Base-by-base conservation (phyloP, 768 basidiomycete species). In the Phaffia tasmanica region DNA sequence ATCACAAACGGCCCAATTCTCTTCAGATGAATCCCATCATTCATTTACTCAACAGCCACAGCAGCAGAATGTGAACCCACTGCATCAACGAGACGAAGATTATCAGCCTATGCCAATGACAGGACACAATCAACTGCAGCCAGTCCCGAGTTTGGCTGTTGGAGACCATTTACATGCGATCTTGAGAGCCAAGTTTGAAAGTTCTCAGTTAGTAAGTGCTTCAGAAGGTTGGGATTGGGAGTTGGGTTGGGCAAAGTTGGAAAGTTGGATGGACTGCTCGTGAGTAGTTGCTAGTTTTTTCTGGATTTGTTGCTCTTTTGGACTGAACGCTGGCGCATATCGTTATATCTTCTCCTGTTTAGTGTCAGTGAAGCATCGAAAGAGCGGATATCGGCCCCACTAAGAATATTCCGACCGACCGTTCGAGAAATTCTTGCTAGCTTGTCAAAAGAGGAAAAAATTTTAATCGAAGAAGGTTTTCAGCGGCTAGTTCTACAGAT, bases 391-490 rank as follows among this genome's bases (percentile, higher is more conserved):
- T n/a, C 42, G 42, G 46, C 8, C 9, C 32, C 47, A 64, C 58
- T 64, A 62, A 42, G 58, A 19, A 53, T 51, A 57, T 57, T 32
- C n/a, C 35, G 60, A 25, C 63, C 64, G 16, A 69, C 69, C 32
- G 49, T 51, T 25, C 23, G 64, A 48, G 49, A 53, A 11, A 16
- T 70, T 87, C 86, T 77, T 48, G 76, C 74, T 7, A 64, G 70
- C 53, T 72, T 72, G 32, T 67, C 74, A 42, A 73, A 72, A 48
- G 75, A 76, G 46, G 94, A 99, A 76, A 82, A 95, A 30, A 88
- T 98, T 16, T 94, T 95, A 76, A 93, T 99, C 72, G 94, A 98
- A 76, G 94, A 98, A 77, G 92, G 88, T 0, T 97, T 98, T 73
- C 94, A 99, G 75, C 86, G 93, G 1, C 81, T 97, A 68, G 80